These are phyloP conservation scores for Moricandia arvensis DNA, from an alignment of 345 rosid genomes.

Conservation along the genomic window DNA sequence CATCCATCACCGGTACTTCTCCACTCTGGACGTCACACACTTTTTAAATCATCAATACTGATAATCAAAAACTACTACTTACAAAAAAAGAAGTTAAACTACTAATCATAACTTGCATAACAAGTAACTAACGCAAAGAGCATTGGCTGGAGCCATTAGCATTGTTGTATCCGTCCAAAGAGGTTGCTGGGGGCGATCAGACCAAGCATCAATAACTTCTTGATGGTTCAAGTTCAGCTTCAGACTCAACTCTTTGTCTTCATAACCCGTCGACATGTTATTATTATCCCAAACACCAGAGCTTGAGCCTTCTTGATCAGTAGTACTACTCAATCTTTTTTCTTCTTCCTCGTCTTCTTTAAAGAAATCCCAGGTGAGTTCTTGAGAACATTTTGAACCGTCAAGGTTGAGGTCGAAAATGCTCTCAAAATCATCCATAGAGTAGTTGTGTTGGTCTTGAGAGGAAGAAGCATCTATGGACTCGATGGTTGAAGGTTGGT, in stretches of 20 bases:
- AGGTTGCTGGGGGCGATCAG: slow-evolving; percentile 44
- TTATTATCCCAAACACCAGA: slow-evolving; percentile 35
- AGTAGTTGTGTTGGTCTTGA: slow-evolving; percentile 5
- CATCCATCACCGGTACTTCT: slow-evolving; percentile 68
- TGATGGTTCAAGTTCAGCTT: slow-evolving; percentile 74
- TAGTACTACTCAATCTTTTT: background rate
- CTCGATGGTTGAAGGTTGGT: slow-evolving; percentile 15
- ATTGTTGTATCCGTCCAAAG: slow-evolving; percentile 40
- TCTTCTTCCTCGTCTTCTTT: slow-evolving; percentile 30
- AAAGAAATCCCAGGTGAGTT: slow-evolving; percentile 27
- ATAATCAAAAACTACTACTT: too few relatives aligned
- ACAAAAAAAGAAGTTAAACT: too few relatives aligned
- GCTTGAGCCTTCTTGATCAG: slow-evolving; percentile 38
- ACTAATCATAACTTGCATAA: slow-evolving; percentile 7
- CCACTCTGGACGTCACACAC: slow-evolving; percentile 49
- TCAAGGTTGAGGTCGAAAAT: slow-evolving; percentile 24
- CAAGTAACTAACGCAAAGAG: slow-evolving; percentile 48
- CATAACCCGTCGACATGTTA: slow-evolving; percentile 28
- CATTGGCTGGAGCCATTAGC: slow-evolving; percentile 33
- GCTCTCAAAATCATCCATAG: slow-evolving; percentile 21
- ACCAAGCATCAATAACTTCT: slow-evolving; percentile 72
- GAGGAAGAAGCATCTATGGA: slow-evolving; percentile 13
- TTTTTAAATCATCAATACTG: background rate
- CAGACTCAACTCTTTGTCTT: slow-evolving; percentile 43
- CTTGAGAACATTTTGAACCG: slow-evolving; percentile 41